Percentiles rank a stretch among this genome's conserved stretches.
phyloP scores from a whole-genome alignment of 2,329 filamentous ascomycete genomes.

The Phaeoacremonium minimum region DNA sequence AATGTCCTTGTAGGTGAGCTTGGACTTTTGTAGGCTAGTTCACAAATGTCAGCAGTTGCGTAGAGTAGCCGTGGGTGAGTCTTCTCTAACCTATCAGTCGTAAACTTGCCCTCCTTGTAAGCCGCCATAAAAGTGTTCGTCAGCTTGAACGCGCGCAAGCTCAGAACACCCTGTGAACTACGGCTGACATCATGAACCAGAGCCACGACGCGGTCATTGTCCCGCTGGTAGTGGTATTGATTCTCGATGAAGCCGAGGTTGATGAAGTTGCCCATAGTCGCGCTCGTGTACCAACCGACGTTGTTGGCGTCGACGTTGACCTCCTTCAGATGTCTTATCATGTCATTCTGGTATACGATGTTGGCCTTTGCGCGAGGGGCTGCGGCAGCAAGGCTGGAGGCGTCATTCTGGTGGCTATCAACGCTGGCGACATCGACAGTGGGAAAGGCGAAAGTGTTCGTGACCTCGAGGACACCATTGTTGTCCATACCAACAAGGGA shows the following conservation, averaged over 20 bases:
- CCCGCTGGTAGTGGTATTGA: constrained; percentile 94
- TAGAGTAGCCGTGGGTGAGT: neutral
- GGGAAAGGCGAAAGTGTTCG: constrained; percentile 93
- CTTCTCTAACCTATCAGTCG: constrained; percentile 75
- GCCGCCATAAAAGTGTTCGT: constrained; percentile 84
- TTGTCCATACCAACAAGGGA: constrained; percentile 92
- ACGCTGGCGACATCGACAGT: constrained; percentile 66
- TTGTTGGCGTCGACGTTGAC: constrained; percentile 98
- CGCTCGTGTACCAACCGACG: constrained; percentile 97
- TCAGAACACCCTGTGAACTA: constrained; percentile 87
- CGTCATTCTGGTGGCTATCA: constrained; percentile 71
- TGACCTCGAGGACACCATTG: constrained; percentile 77
- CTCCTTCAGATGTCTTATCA: constrained; percentile 94
- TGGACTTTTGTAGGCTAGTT: constrained; percentile 83
- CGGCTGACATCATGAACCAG: constrained; percentile 94
- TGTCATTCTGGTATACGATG: constrained; percentile 84
- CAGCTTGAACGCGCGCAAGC: constrained; percentile 85
- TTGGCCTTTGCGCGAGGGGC: constrained; percentile 92
- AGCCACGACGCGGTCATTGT: constrained; percentile 83
- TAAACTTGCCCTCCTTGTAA: constrained; percentile 97
- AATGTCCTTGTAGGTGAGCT: constrained; percentile 90
- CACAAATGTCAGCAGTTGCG: neutral
- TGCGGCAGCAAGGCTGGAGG: constrained; percentile 73
- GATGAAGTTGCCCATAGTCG: constrained; percentile 98
- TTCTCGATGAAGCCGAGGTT: constrained; percentile 96